Evolutionary conservation across 1,284 basidiomycete genomes (phyloP).

Genomic region (Ceratobasidium sp.): DNA sequence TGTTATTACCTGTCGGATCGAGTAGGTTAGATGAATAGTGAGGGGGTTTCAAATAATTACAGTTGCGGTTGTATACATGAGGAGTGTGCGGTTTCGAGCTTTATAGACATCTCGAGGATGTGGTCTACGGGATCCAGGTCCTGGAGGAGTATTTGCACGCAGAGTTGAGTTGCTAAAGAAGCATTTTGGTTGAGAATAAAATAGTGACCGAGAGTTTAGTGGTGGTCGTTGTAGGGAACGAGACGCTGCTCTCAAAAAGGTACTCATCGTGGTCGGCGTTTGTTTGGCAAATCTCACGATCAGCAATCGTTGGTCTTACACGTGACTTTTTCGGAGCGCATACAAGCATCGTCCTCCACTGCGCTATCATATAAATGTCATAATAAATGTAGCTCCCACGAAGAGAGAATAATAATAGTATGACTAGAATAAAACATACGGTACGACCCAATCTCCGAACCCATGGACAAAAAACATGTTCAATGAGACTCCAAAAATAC

Average conservation of each 20-base stretch:
- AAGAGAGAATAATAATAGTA: not conserved
- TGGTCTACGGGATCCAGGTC: not conserved
- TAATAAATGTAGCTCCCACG: not conserved
- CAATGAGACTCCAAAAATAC: not conserved
- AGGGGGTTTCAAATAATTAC: conserved; percentile 62
- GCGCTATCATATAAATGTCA: not conserved
- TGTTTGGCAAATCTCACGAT: conserved; percentile 19
- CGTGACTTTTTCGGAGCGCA: not conserved
- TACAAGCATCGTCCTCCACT: not conserved
- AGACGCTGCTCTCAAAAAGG: conserved; percentile 30
- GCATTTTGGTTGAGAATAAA: not conserved
- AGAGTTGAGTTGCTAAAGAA: not conserved
- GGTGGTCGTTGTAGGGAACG: not conserved
- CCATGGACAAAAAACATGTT: not conserved
- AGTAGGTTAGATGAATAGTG: not conserved
- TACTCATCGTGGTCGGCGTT: conserved; percentile 26
- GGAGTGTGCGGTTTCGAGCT: conserved; percentile 68
- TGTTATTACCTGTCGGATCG: conserved; percentile 70
- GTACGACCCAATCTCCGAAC: too few species aligned
- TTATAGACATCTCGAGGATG: conserved; percentile 46
- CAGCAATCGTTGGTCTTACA: not conserved
- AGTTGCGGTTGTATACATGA: conserved; percentile 83
- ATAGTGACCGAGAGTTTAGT: not conserved
- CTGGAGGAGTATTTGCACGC: not conserved
- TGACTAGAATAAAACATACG: too few species aligned